Base-by-base conservation (phyloP, 2,329 filamentous ascomycete genomes). In the Xylaria sp. region DNA sequence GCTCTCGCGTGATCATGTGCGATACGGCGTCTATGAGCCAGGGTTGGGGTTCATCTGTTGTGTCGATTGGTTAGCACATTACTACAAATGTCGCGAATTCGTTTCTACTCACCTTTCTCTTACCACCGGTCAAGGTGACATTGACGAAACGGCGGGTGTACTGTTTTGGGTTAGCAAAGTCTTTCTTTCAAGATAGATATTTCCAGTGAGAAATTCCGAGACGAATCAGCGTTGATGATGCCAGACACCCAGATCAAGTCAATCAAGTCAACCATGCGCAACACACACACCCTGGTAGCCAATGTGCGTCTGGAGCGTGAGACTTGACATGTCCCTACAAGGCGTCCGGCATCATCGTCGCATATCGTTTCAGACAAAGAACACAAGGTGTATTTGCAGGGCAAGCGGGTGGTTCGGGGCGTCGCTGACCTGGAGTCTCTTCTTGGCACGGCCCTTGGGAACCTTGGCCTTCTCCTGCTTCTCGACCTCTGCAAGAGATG, bases 101-200 rank as follows among this genome's bases (percentile, higher is more conserved):
- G 17, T 6, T 23, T 40, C 20, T 59, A n/a, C 86, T 81, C 84
- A 96, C 93, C 93, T 97, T 97, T 85, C 95, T 89, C 94, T 98
- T 98, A 87, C 95, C 95, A 84, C 94, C 94, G 76, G 94, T 97
- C 86, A 97, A 89, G 81, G 93, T 96, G 82, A 98, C 94, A 87
- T 98, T 97, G 78, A 98, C 94, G 88, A 98, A 98, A 81, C 95
- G 94, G 83, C 95, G 92, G 79, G 93, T 97, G 90, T 97, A 97
- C 84, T 69, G 49, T 53, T 62, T 17, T 4, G 20, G 23, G 5
- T 64, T 46, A 60, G 66, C 38, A 17, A 26, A 6, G 10, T 4
- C 10, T 11, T 44, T 40, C 15, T 3, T 11, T 23, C 33, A 33
- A 13, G 20, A 40, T 26, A 6, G n/a, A 44, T 20, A 28, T 33